A percentile compares a stretch with the other conserved stretches of the same genome.
phyloP scores from a whole-genome alignment of 352 stramenopile genomes.

The Pythium insidiosum region DNA sequence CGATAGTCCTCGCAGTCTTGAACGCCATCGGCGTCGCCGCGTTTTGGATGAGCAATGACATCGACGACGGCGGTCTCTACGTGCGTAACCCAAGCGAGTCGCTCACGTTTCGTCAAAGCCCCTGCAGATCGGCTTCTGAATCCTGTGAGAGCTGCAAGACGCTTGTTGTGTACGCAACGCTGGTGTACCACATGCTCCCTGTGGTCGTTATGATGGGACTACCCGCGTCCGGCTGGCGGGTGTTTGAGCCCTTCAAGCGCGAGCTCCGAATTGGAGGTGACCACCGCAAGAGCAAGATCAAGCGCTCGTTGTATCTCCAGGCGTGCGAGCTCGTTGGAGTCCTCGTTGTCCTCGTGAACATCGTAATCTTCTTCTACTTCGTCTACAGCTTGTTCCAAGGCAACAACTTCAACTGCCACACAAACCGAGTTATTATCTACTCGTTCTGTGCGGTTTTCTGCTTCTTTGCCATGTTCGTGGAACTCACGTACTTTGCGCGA shows the following conservation, averaged over 20 bases:
- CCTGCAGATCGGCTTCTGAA: slow-evolving; percentile 10
- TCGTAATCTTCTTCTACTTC: slow-evolving; percentile 59
- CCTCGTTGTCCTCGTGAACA: slow-evolving; percentile 35
- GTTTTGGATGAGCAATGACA: slow-evolving; percentile 30
- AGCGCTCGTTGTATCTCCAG: slow-evolving; percentile 68
- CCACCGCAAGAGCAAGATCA: slow-evolving; percentile 43
- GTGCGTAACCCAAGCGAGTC: slow-evolving; percentile 28
- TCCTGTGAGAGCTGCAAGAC: slow-evolving; percentile 48
- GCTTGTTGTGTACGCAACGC: slow-evolving; percentile 49
- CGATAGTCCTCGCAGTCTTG: slow-evolving; percentile 31
- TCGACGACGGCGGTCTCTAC: slow-evolving; percentile 39
- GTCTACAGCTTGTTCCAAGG: slow-evolving; percentile 48
- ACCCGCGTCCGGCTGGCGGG: slow-evolving; percentile 42
- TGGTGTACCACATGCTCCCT: slow-evolving; percentile 61
- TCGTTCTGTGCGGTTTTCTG: slow-evolving; percentile 31
- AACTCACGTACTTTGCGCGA: slow-evolving; percentile 72
- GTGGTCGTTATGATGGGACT: slow-evolving; percentile 56
- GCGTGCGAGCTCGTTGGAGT: slow-evolving; percentile 60
- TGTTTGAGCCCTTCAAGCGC: slow-evolving; percentile 68
- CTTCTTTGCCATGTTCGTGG: slow-evolving; percentile 50
- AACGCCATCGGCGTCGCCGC: slow-evolving; percentile 29
- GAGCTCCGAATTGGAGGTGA: slow-evolving; percentile 12
- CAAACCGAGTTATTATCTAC: slow-evolving; percentile 26
- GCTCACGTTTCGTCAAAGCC: slow-evolving; percentile 34
- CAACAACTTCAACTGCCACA: slow-evolving; percentile 56